Evolutionary conservation across 2,329 filamentous ascomycete genomes (phyloP), one percentile per base, ranked within the genome.

Genomic region (Malbranchea cinnamomea): DNA sequence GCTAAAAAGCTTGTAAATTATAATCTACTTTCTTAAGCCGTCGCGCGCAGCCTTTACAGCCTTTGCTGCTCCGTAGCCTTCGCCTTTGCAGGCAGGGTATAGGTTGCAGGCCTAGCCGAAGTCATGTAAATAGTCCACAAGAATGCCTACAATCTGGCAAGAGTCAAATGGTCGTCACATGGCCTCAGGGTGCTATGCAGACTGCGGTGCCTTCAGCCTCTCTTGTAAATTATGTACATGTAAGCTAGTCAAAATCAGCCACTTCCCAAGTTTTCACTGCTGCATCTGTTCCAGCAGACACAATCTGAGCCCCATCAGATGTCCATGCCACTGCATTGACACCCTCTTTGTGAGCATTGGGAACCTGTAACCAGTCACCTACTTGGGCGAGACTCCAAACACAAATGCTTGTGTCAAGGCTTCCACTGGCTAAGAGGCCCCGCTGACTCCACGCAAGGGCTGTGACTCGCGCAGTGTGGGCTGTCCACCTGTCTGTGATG

Each of bases 311-410:
- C 34, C 64, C 63, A 6, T 68, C 71, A 16, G 66, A 67, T 9
- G 81, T 65, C 84, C 87, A 98, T 8, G 68, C 68, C 10, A 95
- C 78, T 10, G 81, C 87, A 42, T 78, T 83, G 11, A 95, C 84
- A 6, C 89, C 89, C 48, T 95, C 89, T 59, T 94, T 94, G 60
- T 98, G 89, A 28, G 87, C 84, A 48, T 93, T 92, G 13, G 74
- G 59, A 9, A 74, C 77, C 61, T 89, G 87, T 42, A 91, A 70
- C 42, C 87, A 70, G 54, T 80, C 80, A 2, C 82, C 84, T 1
- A 87, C 87, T 49, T 82, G 80, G 24, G 63, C 60, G 33, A 94
- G 56, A 51, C 82, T 93, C 83, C 89, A 98, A 17, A 93, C 74
- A 50, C 82, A 85, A 12, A 98, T 69, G 47, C 92, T 84, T 0